phyloP scores from a whole-genome alignment of 2,329 filamentous ascomycete genomes.

The Exophiala xenobiotica region DNA sequence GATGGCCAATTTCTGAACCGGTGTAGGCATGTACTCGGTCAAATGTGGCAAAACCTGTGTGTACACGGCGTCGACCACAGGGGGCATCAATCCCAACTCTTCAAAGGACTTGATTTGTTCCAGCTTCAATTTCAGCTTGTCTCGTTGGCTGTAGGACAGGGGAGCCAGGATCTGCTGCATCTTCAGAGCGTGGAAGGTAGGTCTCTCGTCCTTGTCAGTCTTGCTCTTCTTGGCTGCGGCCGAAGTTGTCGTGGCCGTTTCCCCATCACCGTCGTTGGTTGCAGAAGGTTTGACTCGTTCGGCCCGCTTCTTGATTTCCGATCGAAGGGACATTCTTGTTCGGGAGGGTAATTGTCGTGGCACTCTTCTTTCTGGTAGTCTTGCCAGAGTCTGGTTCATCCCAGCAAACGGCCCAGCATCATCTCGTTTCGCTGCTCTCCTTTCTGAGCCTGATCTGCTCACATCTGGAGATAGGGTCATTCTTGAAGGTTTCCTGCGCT shows the following conservation, averaged over 20 bases:
- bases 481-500: slow-evolving; percentile 48
- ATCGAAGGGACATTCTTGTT: slow-evolving; percentile 14
- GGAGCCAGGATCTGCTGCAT: slow-evolving; percentile 82
- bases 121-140: slow-evolving; percentile 60
- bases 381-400: slow-evolving; percentile 49
- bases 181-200: slow-evolving; percentile 77
- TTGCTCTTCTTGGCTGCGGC: slow-evolving; percentile 27
- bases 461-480: slow-evolving; percentile 52
- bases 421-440: slow-evolving; percentile 37
- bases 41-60: slow-evolving; percentile 74
- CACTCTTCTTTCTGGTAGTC: slow-evolving; percentile 9
- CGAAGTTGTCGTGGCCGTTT: background rate
- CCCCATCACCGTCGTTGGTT: background rate
- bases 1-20: slow-evolving; percentile 85
- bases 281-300: background rate
- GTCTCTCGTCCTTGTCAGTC: slow-evolving; percentile 46
- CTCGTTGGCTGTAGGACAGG: slow-evolving; percentile 70
- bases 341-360: slow-evolving; percentile 14
- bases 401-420: slow-evolving; percentile 57
- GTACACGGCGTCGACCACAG: slow-evolving; percentile 67
- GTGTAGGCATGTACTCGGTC: slow-evolving; percentile 75
- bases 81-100: slow-evolving; percentile 72
- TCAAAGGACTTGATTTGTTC: slow-evolving; percentile 74
- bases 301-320: slow-evolving; percentile 11
- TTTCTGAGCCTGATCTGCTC: slow-evolving; percentile 20